phyloP scores from a whole-genome alignment of 305 asterid species.

The Euphrasia arctica region DNA sequence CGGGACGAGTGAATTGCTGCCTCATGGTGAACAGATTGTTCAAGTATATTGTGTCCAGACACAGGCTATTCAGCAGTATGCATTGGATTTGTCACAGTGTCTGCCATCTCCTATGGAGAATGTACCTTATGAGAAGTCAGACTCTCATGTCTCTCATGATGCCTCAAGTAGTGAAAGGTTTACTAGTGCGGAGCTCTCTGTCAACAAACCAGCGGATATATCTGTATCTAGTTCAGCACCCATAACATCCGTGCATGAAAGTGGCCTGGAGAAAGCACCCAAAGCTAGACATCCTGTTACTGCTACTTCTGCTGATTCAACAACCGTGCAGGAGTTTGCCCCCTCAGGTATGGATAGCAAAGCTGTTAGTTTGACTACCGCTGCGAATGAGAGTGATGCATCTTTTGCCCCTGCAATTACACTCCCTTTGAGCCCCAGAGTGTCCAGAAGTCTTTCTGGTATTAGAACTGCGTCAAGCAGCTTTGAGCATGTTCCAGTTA shows the following conservation, averaged over 20 bases:
- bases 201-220: constrained; percentile 39
- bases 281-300: constrained; percentile 36
- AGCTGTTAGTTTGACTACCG: constrained; percentile 32
- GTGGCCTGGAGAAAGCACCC: constrained; percentile 41
- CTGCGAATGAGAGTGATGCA: constrained; percentile 33
- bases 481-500: constrained; percentile 38
- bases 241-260: constrained; percentile 38
- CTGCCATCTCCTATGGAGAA: constrained; percentile 65
- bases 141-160: constrained; percentile 41
- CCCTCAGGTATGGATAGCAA: constrained; percentile 41
- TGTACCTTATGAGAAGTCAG: constrained; percentile 48
- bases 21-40: constrained; percentile 75
- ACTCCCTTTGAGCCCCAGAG: constrained; percentile 61
- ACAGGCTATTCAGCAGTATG: constrained; percentile 84
- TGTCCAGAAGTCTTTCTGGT: constrained; percentile 57
- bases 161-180: constrained; percentile 40
- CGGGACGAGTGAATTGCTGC: constrained; percentile 41
- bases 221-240: constrained; percentile 49
- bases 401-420: constrained; percentile 49
- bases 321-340: constrained; percentile 38
- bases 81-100: constrained; percentile 77
- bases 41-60: constrained; percentile 92
- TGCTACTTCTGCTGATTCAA: constrained; percentile 39
- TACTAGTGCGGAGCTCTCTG: constrained; percentile 36
- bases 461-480: constrained; percentile 46